phyloP scores from a whole-genome alignment of 2,329 filamentous ascomycete species.

The Colletotrichum sp. region DNA sequence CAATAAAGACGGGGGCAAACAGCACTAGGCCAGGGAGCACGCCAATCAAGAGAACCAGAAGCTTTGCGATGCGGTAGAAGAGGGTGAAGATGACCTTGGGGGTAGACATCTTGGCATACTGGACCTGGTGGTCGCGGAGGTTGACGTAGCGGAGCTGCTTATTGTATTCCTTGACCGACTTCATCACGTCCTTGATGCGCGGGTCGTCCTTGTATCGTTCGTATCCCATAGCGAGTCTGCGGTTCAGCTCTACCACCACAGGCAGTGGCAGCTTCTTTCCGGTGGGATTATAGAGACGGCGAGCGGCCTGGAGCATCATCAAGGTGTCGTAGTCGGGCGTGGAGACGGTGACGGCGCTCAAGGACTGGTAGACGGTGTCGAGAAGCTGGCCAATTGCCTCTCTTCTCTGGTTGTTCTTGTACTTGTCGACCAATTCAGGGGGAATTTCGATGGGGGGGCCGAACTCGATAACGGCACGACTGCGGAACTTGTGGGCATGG shows the following conservation, averaged over 20 bases:
- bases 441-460: constrained; percentile 88
- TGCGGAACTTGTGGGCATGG: constrained; percentile 97
- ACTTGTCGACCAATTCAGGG: constrained; percentile 81
- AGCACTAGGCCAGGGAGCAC: constrained; percentile 87
- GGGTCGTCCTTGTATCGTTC: constrained; percentile 91
- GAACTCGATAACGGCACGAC: constrained; percentile 94
- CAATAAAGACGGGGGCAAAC: constrained; percentile 87
- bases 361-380: constrained; percentile 83
- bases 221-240: constrained; percentile 89
- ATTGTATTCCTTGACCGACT: constrained; percentile 85
- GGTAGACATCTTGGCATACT: constrained; percentile 85
- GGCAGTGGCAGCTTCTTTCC: constrained; percentile 92
- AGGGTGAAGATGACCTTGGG: constrained; percentile 77
- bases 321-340: constrained; percentile 94
- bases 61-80: constrained; percentile 80
- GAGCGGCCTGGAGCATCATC: constrained; percentile 94
- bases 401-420: constrained; percentile 80
- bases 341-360: constrained; percentile 89
- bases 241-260: constrained; percentile 92
- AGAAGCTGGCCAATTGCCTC: constrained; percentile 87
- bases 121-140: constrained; percentile 91
- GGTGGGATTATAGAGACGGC: constrained; percentile 91
- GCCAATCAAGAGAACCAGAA: constrained; percentile 76
- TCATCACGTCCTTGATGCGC: constrained; percentile 77
- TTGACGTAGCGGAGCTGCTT: constrained; percentile 83